Conservation (phyloP, 805 yeast species). For the Starmerella riodocensis region DNA sequence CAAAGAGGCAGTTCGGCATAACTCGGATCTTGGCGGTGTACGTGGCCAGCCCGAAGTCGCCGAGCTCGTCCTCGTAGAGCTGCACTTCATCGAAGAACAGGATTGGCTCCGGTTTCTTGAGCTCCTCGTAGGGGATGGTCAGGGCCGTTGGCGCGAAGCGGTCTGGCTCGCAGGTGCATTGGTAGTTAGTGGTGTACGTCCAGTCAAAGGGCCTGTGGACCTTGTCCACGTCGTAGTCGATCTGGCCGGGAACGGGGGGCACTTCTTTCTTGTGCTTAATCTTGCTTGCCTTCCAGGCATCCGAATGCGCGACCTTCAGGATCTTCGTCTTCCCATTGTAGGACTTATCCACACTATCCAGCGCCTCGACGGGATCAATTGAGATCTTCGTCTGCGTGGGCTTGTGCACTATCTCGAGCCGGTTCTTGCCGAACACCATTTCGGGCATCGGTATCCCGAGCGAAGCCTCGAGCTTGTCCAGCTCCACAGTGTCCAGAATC, state of each 20-base stretch:
- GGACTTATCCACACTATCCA: constrained; percentile 43
- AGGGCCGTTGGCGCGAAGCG: constrained; percentile 10
- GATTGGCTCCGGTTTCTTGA: constrained; percentile 69
- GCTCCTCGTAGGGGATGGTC: constrained; percentile 54
- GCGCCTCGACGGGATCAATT: constrained; percentile 69
- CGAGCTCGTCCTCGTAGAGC: constrained; percentile 86
- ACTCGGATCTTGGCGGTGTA: constrained; percentile 71
- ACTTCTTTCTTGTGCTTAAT: constrained; percentile 8
- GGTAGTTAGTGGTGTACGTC: constrained; percentile 80
- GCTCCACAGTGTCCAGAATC: constrained; percentile 57
- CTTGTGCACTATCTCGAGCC: constrained; percentile 39
- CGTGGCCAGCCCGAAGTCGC: constrained; percentile 85
- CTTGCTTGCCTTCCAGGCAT: constrained; percentile 50
- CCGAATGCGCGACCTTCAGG: constrained; percentile 69
- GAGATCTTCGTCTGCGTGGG: constrained; percentile 36
- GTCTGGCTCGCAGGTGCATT: constrained; percentile 33
- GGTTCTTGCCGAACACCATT: constrained; percentile 88
- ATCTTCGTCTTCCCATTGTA: constrained; percentile 33
- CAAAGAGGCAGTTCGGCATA: constrained; percentile 65
- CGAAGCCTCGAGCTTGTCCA: constrained; percentile 49
- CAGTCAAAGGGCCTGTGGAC: constrained; percentile 83
- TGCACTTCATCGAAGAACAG: constrained; percentile 79
- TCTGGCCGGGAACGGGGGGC: constrained; percentile 24
- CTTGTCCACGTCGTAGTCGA: constrained; percentile 34
- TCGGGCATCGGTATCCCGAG: constrained; percentile 82